These are phyloP conservation scores for Fusarium denticulatum DNA, from an alignment of 2,329 filamentous ascomycete species.

Conservation along the genomic window DNA sequence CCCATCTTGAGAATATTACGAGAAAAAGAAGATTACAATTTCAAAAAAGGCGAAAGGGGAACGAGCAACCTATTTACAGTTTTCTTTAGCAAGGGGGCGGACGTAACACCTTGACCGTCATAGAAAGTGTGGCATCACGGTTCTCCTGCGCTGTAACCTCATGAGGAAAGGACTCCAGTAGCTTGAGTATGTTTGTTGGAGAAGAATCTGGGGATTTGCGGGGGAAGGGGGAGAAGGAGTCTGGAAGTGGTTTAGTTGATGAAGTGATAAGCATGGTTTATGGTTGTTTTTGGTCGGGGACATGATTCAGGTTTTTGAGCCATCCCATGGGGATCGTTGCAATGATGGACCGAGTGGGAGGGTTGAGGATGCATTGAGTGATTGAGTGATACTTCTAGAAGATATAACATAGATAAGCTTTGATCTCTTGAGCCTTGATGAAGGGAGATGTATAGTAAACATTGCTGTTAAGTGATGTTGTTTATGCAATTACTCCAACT, in stretches of 20 bases:
- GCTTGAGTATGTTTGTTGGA: slow-evolving; percentile 22
- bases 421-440: no score
- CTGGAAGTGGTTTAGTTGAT: slow-evolving; percentile 4
- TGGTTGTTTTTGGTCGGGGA: neutral
- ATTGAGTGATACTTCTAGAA: neutral
- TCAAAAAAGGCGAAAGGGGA: neutral
- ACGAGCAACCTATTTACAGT: slow-evolving; percentile 15
- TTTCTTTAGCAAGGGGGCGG: slow-evolving; percentile 8
- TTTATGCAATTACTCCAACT: neutral
- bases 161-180: slow-evolving; percentile 25
- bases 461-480: neutral
- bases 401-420: neutral
- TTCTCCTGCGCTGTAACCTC: slow-evolving; percentile 15
- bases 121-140: slow-evolving; percentile 17
- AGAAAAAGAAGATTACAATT: neutral
- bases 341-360: slow-evolving; percentile 37
- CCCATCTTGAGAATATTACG: slow-evolving; percentile 49
- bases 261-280: slow-evolving; percentile 4
- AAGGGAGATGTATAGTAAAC: neutral
- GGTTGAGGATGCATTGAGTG: neutral
- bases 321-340: slow-evolving; percentile 1
- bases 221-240: neutral
- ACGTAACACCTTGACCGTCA: slow-evolving; percentile 12
- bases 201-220: slow-evolving; percentile 38
- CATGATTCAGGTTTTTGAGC: slow-evolving; percentile 22